Conservation (phyloP, 495 filamentous ascomycete genomes). For the Penicillium paradoxum region DNA sequence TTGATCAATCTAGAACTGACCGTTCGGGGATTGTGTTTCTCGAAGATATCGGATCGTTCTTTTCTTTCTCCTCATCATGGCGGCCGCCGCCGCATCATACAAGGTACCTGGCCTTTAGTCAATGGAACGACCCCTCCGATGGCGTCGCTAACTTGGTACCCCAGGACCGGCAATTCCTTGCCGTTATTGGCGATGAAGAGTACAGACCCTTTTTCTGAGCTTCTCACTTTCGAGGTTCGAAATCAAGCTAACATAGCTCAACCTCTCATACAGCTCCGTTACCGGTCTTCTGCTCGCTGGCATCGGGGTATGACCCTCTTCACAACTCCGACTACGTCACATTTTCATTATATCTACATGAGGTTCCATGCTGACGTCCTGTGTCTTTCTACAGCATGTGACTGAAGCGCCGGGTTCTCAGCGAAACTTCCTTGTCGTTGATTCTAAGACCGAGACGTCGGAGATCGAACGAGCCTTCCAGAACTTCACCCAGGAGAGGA, state of each 20-base stretch:
- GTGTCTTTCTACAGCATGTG: conserved; percentile 53
- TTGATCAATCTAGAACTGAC: not conserved
- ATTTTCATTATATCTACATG: not conserved
- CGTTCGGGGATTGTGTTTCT: not conserved
- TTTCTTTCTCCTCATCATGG: conserved; percentile 24
- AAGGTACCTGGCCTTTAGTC: conserved; percentile 31
- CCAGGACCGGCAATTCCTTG: conserved; percentile 89
- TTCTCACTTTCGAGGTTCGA: not conserved
- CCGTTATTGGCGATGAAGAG: conserved; percentile 96
- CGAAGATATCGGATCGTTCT: not conserved
- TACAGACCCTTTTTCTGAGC: conserved; percentile 28
- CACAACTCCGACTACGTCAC: not conserved
- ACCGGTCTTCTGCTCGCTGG: conserved; percentile 92
- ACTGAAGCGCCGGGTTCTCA: conserved; percentile 76
- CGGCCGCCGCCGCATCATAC: conserved; percentile 33
- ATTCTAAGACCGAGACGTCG: conserved; percentile 80
- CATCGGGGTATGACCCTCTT: conserved; percentile 67
- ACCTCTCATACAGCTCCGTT: conserved; percentile 66
- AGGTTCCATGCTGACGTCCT: not conserved
- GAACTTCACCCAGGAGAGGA: conserved; percentile 77
- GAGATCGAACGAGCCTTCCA: conserved; percentile 91
- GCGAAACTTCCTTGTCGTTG: conserved; percentile 97
- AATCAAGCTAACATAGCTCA: conserved; percentile 18
- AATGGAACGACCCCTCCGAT: conserved; percentile 13
- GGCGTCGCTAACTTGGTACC: conserved; percentile 18